Conservation (phyloP, 1,139 yeast species). For the Blastobotrys buckinghamii region DNA sequence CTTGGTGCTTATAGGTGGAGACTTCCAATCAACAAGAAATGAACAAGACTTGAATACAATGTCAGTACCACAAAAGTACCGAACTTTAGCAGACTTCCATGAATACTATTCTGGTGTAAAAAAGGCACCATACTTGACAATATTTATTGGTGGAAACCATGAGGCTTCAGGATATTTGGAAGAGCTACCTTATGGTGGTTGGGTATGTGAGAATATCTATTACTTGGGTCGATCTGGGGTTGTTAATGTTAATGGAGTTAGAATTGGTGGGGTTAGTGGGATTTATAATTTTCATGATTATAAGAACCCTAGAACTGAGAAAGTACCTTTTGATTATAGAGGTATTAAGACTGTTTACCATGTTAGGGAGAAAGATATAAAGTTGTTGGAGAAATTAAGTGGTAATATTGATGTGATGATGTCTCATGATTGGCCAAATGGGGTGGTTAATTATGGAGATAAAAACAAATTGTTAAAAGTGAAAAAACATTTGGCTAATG, state of each 20-base stretch:
- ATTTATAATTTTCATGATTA: conserved; percentile 57
- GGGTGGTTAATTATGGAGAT: conserved; percentile 65
- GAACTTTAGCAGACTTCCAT: conserved; percentile 68
- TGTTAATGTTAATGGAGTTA: conserved; percentile 64
- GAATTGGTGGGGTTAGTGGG: conserved; percentile 82
- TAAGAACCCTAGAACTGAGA: conserved; percentile 37
- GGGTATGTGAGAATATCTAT: conserved; percentile 90
- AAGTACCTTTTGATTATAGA: conserved; percentile 44
- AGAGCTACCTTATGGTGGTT: conserved; percentile 82
- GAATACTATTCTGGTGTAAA: conserved; percentile 57
- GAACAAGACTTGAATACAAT: conserved; percentile 59
- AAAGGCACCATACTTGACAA: conserved; percentile 68
- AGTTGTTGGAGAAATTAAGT: conserved; percentile 44
- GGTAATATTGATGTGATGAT: conserved; percentile 47
- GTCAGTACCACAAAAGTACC: conserved; percentile 49
- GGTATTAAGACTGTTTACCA: conserved; percentile 65
- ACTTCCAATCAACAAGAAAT: conserved; percentile 67
- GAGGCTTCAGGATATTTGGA: conserved; percentile 76
- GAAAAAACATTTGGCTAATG: conserved; percentile 66
- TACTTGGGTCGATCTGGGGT: conserved; percentile 77
- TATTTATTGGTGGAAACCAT: conserved; percentile 94
- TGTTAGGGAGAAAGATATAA: conserved; percentile 56
- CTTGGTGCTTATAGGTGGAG: conserved; percentile 80
- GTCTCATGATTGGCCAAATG: conserved; percentile 95
- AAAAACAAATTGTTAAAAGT: conserved; percentile 39